phyloP scores from a whole-genome alignment of 495 filamentous ascomycete species.

The Daldinia bambusicola region DNA sequence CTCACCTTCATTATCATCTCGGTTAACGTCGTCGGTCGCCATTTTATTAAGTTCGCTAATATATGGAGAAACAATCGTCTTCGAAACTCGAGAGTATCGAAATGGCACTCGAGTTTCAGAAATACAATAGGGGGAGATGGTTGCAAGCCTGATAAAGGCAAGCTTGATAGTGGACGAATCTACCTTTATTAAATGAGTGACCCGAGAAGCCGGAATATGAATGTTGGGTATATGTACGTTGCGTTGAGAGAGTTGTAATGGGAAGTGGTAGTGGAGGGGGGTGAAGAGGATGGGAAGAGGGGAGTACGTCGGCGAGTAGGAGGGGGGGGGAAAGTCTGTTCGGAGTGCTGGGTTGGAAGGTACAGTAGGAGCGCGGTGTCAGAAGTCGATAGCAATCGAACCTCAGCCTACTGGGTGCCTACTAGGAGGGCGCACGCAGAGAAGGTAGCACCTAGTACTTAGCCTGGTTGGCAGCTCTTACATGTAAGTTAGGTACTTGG shows the following conservation, averaged over 20 bases:
- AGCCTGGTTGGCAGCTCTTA: conserved; percentile 18
- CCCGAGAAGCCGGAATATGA: background rate
- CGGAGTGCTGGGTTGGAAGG: conserved; percentile 24
- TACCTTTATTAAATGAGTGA: too few species aligned
- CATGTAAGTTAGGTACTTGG: background rate
- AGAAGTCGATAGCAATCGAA: conserved; percentile 4
- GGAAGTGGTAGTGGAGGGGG: conserved; percentile 38
- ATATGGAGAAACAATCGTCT: background rate
- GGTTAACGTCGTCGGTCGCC: conserved; percentile 11
- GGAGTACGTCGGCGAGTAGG: conserved; percentile 13
- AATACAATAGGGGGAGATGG: background rate
- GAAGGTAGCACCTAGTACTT: background rate
- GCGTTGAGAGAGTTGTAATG: conserved; percentile 1
- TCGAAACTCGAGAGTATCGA: conserved; percentile 13
- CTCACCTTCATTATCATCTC: conserved; percentile 23
- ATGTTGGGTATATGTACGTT: background rate
- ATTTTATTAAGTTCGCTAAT: conserved; percentile 15
- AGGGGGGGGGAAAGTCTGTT: conserved; percentile 22
- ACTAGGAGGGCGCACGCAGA: background rate
- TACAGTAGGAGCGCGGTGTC: background rate
- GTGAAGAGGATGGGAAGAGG: conserved; percentile 24
- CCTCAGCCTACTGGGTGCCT: background rate
- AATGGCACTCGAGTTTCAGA: conserved; percentile 7
- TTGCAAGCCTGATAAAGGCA: conserved; percentile 4
- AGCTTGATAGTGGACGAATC: background rate